A percentile compares a stretch with the other conserved stretches of the same genome.
phyloP scores from a whole-genome alignment of 805 yeast species.

The Candida ovalis region DNA sequence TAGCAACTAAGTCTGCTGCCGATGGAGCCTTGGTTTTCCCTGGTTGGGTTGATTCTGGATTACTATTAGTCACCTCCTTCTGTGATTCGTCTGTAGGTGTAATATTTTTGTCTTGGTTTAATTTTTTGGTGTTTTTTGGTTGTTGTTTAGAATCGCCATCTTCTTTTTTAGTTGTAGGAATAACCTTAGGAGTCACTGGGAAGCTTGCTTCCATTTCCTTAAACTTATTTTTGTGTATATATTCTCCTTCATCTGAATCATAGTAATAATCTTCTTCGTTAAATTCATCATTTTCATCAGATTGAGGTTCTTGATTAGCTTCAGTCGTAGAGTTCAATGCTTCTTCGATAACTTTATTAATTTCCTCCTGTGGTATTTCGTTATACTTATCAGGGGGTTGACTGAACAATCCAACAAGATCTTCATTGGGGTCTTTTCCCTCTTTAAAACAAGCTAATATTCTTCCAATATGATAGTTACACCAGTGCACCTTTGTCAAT shows the following conservation, averaged over 20 bases:
- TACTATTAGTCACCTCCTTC: neutral
- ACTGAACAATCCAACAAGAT: constrained; percentile 11
- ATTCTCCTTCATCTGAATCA: constrained; percentile 22
- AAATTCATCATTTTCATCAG: constrained; percentile 9
- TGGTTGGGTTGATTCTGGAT: constrained; percentile 8
- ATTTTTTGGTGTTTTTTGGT: neutral
- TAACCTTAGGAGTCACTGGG: constrained; percentile 10
- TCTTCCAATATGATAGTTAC: constrained; percentile 20
- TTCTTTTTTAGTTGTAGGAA: neutral
- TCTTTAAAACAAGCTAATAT: constrained; percentile 16
- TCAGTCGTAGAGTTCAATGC: constrained; percentile 10
- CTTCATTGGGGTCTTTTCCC: constrained; percentile 25
- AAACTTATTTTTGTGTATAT: constrained; percentile 10
- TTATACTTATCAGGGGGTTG: constrained; percentile 13
- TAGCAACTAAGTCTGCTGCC: constrained; percentile 11
- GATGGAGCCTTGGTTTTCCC: constrained; percentile 2
- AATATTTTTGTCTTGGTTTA: neutral
- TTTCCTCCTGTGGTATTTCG: constrained; percentile 18
- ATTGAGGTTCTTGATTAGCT: neutral
- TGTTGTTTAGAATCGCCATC: neutral
- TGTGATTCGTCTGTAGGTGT: constrained; percentile 46
- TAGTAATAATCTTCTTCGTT: constrained; percentile 18
- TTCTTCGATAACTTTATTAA: constrained; percentile 15
- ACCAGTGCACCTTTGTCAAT: constrained; percentile 16
- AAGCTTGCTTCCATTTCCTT: constrained; percentile 8